Evolutionary conservation across 257 asterid genomes (phyloP), one percentile per base, ranked within the genome.

Genomic region (Gentiana dahurica): DNA sequence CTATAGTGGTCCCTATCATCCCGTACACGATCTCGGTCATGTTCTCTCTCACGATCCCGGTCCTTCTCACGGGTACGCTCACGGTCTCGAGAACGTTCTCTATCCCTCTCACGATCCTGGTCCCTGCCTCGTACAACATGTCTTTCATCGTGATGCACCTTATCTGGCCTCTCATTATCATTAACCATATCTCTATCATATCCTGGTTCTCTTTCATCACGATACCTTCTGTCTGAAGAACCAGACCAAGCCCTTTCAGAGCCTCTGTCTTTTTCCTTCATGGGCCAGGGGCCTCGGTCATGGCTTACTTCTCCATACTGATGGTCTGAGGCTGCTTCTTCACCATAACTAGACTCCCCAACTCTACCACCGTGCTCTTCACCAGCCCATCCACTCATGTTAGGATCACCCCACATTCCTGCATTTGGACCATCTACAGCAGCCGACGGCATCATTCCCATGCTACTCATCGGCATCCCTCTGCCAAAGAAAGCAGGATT

Each of bases 401-500:
- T 87, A 49, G 87, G 71, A 67, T 85, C 98, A 12, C 71, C 62
- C 97, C 97, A 92, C 94, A 83, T 83, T 59, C 95, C 97, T 70
- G 87, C 73, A 60, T 77, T 77, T 53, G 87, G 95, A 13, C 94
- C 97, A 58, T 75, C 95, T 73, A 91, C 70, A 45, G 93, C 95
- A 34, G 85, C 55, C 13, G 64, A 57, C 33, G 89, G 88, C 94
- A 91, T 91, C 93, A 87, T 88, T 35, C 90, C 93, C 98, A 88
- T 91, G 49, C 83, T 83, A 64, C 79, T 85, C 68, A 87, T 85
- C 49, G 85, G 78, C 95, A 91, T 91, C 52, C 97, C 95, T 52
- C 98, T 83, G 33, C 94, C 90, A 43, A 87, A 87, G 60, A 91
- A 91, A 10, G 97, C 97, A 0, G 98, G 98, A 64, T 91, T 91